Evolutionary conservation across 345 rosid species (phyloP), one percentile per base, ranked within the genome.

Genomic region (Salix koriyanagi): DNA sequence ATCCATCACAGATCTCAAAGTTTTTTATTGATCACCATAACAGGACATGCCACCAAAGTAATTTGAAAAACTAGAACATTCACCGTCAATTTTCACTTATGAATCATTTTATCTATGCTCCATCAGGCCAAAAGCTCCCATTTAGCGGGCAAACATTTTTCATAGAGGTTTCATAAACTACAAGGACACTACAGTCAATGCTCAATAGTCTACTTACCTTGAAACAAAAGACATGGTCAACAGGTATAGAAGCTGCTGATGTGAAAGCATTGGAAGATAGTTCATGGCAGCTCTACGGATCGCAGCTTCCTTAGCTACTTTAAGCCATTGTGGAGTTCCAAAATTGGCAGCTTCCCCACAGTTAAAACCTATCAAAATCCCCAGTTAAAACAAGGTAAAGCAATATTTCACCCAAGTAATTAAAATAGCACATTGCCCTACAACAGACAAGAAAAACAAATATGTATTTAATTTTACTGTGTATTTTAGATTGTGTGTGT

Each of bases 311-410:
- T 91, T 96, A 19, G 99, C 99, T 82, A 93, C 88, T 79, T 82
- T 85, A 76, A 96, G 96, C 99, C 99, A 96, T 83, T 91, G 95
- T 36, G 99, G 94, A 79, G 99, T 96, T 75, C 97, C 98, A 86
- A 96, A 96, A 81, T 96, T 96, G 76, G 99, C 97, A 42, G 99
- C 99, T 87, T 96, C 99, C 70, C 99, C 99, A 87, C 98, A 96
- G 82, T 93, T 96, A 86, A 96, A 96, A 84, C 99, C 97, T 94
- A 68, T 61, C 7, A n/a, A 30, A 54, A 37, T 70, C 72, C 11
- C 26, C 7, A 6, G 21, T 73, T 42, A 11, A 69, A 42, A 42
- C 32, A 69, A 25, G 50, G 52, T 7, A 69, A 11, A 7, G 23
- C n/a, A 54, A 21, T 7, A 54, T 54, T 54, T 54, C 60, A 19